These are phyloP conservation scores for Hypoxylon rickii DNA, from an alignment of 495 filamentous ascomycete genomes.

Conservation along the genomic window DNA sequence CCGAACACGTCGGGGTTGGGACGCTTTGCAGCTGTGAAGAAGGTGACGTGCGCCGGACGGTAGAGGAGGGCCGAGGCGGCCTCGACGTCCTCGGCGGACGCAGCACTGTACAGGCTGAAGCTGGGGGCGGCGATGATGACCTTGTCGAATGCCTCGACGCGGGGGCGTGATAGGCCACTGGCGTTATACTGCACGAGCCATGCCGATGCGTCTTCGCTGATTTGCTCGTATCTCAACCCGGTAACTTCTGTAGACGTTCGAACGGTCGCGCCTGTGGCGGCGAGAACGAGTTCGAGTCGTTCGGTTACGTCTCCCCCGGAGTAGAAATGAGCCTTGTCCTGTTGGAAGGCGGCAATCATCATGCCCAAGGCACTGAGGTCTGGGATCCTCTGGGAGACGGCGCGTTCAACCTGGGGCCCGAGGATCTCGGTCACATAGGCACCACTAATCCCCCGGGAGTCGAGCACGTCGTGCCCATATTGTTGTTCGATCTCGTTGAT, in stretches of 20 bases:
- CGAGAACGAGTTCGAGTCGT: conserved; percentile 26
- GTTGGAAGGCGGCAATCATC: conserved; percentile 25
- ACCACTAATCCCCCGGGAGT: conserved; percentile 20
- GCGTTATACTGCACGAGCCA: conserved; percentile 29
- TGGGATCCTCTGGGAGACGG: conserved; percentile 39
- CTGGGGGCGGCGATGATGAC: conserved; percentile 31
- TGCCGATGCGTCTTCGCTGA: conserved; percentile 7
- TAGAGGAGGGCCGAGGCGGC: conserved; percentile 16
- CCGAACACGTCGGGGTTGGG: conserved; percentile 12
- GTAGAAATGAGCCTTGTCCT: conserved; percentile 29
- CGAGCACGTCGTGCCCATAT: conserved; percentile 7
- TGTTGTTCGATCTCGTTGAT: conserved; percentile 16
- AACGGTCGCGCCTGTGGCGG: conserved; percentile 7
- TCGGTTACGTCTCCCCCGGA: conserved; percentile 30
- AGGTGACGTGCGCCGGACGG: conserved; percentile 20
- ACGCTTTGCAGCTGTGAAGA: conserved; percentile 27
- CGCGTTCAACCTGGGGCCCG: conserved; percentile 55
- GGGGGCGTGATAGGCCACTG: neutral
- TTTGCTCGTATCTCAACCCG: conserved; percentile 11
- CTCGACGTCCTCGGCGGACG: conserved; percentile 16
- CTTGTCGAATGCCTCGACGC: conserved; percentile 30
- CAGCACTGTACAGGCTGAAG: conserved; percentile 17
- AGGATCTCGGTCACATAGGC: conserved; percentile 41
- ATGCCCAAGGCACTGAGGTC: conserved; percentile 20
- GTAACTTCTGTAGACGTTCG: conserved; percentile 20